These are phyloP conservation scores for Alternaria dauci DNA, from an alignment of 2,329 filamentous ascomycete species.

Conservation along the genomic window DNA sequence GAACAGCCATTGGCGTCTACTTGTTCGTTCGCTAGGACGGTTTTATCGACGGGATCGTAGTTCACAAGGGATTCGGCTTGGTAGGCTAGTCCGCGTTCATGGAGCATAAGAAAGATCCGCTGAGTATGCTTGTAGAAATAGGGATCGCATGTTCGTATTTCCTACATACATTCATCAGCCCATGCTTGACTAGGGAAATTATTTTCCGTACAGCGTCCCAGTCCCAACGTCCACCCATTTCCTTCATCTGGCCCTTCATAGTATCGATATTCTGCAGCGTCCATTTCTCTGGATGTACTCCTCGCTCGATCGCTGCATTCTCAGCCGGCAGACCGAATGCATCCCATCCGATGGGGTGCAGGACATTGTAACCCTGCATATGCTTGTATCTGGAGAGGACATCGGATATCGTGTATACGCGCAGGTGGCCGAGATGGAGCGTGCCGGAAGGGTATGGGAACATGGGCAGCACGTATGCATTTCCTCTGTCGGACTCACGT, in stretches of 20 bases:
- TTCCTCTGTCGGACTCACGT: constrained; percentile 41
- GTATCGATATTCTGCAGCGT: constrained; percentile 79
- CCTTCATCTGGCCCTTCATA: constrained; percentile 82
- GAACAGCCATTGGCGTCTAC: constrained; percentile 86
- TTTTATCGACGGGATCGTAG: constrained; percentile 88
- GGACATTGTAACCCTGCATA: constrained; percentile 76
- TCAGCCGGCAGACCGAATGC: constrained; percentile 90
- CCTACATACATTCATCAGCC: constrained; percentile 59
- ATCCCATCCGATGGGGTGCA: constrained; percentile 96
- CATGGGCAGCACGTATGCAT: constrained; percentile 83
- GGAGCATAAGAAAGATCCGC: constrained; percentile 79
- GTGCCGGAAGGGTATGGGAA: constrained; percentile 91
- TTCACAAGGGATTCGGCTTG: constrained; percentile 86
- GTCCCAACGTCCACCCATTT: constrained; percentile 84
- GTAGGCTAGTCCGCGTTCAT: constrained; percentile 78
- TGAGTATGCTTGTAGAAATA: constrained; percentile 91
- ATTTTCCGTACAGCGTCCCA: constrained; percentile 72
- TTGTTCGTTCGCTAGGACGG: constrained; percentile 90
- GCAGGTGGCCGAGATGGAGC: constrained; percentile 84
- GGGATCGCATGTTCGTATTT: constrained; percentile 84
- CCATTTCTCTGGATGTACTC: constrained; percentile 80
- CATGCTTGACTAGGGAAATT: neutral
- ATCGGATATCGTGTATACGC: constrained; percentile 91
- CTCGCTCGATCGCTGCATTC: constrained; percentile 86
- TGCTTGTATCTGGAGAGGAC: constrained; percentile 78